A percentile compares a stretch with the other conserved stretches of the same genome.
Conservation (phyloP, 768 basidiomycete genomes). For the Pisolithus microcarpus region DNA sequence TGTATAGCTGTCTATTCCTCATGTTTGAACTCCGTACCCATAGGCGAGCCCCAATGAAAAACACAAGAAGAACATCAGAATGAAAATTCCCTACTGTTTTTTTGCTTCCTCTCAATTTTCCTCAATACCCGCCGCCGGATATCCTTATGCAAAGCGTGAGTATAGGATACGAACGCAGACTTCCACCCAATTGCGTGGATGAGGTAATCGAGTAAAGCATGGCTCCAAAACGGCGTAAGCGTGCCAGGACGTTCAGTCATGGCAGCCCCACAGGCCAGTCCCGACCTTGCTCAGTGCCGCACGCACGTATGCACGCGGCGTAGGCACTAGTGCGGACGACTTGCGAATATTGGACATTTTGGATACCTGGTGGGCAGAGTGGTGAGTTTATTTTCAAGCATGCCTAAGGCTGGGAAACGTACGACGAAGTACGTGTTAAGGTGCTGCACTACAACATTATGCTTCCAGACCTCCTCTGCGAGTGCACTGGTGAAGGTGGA, state of each 20-base stretch:
- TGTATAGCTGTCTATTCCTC: no score
- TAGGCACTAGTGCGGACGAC: slow-evolving; percentile 63
- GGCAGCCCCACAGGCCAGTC: slow-evolving; percentile 70
- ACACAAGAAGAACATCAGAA: no score
- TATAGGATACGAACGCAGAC: slow-evolving; percentile 49
- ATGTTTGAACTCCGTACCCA: no score
- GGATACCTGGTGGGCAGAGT: slow-evolving; percentile 52
- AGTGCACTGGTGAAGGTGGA: slow-evolving; percentile 81
- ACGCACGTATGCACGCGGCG: slow-evolving; percentile 66
- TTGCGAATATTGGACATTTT: slow-evolving; percentile 90
- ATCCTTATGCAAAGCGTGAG: slow-evolving; percentile 64
- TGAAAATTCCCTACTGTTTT: slow-evolving; percentile 28
- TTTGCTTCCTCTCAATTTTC: slow-evolving; percentile 59
- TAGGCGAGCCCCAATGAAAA: no score
- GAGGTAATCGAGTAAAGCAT: slow-evolving; percentile 70
- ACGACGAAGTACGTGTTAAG: slow-evolving; percentile 95
- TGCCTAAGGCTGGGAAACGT: slow-evolving; percentile 23
- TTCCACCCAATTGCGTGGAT: slow-evolving; percentile 52
- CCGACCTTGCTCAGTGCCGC: slow-evolving; percentile 71
- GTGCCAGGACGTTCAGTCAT: slow-evolving; percentile 64
- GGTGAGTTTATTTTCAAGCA: background rate
- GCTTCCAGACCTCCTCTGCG: slow-evolving; percentile 67
- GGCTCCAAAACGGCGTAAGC: slow-evolving; percentile 85
- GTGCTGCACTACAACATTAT: slow-evolving; percentile 75
- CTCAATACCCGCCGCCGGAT: slow-evolving; percentile 61